Evolutionary conservation across 345 rosid species (phyloP).

Genomic region (Citropsis articulata): DNA sequence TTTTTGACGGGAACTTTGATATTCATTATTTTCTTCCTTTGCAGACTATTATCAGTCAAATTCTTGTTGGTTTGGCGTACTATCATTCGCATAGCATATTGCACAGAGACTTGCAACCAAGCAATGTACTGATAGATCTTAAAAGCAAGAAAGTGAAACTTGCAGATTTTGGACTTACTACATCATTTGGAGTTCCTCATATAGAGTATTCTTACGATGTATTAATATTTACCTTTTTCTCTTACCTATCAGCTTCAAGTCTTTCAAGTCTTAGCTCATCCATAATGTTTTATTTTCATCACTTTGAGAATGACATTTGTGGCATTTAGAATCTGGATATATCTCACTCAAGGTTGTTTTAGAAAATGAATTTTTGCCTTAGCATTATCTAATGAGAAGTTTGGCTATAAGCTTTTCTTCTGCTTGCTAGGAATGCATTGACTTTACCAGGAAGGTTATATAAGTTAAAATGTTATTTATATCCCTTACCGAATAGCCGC

Average conservation of each 20-base stretch:
- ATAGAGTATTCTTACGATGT: conserved; percentile 41
- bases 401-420: neutral
- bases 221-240: neutral
- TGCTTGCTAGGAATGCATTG: neutral
- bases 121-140: conserved; percentile 46
- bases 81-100: conserved; percentile 50
- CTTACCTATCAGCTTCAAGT: neutral
- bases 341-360: neutral
- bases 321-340: neutral
- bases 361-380: neutral
- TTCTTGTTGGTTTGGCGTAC: conserved; percentile 16
- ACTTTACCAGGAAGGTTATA: neutral
- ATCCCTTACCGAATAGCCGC: neutral
- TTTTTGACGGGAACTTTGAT: neutral
- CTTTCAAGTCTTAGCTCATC: neutral
- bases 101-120: conserved; percentile 51
- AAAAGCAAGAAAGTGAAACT: conserved; percentile 39
- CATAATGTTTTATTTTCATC: neutral
- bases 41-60: conserved; percentile 4
- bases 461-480: neutral
- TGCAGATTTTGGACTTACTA: conserved; percentile 55
- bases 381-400: neutral
- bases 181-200: conserved; percentile 35
- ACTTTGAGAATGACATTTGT: neutral
- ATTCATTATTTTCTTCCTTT: neutral